Conservation (phyloP, 2,329 filamentous ascomycete species). For the Ophiobolus disseminans region DNA sequence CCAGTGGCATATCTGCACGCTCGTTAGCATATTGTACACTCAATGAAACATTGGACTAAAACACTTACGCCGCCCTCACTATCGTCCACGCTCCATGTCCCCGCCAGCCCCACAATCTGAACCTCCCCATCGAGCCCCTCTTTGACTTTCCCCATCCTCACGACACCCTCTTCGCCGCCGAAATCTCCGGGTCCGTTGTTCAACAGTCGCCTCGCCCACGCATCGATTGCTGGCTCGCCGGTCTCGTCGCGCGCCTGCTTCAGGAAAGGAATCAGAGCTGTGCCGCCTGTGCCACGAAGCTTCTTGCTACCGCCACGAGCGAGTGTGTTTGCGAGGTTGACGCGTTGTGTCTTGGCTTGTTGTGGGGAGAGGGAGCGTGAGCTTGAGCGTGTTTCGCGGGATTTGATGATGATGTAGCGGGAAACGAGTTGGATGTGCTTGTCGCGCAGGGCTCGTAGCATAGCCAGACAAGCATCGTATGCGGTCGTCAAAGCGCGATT, state of each 20-base stretch:
- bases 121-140: slow-evolving; percentile 63
- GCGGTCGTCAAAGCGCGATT: slow-evolving; percentile 76
- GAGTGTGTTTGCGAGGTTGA: slow-evolving; percentile 66
- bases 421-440: slow-evolving; percentile 97
- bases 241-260: slow-evolving; percentile 98
- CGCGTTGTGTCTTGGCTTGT: slow-evolving; percentile 45
- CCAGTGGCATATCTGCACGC: slow-evolving; percentile 35
- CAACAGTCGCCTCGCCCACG: slow-evolving; percentile 66
- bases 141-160: slow-evolving; percentile 59
- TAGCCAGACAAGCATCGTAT: slow-evolving; percentile 88
- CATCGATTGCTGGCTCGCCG: slow-evolving; percentile 82
- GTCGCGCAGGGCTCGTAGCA: slow-evolving; percentile 80
- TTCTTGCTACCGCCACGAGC: slow-evolving; percentile 57
- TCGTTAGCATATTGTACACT: neutral
- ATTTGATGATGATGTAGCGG: slow-evolving; percentile 92
- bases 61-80: slow-evolving; percentile 65
- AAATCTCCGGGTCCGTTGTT: slow-evolving; percentile 57
- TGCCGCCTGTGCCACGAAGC: slow-evolving; percentile 89
- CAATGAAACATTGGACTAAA: slow-evolving; percentile 2
- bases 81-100: slow-evolving; percentile 88
- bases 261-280: slow-evolving; percentile 90
- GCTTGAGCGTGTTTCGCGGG: slow-evolving; percentile 73
- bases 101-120: slow-evolving; percentile 75
- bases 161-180: slow-evolving; percentile 42
- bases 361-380: slow-evolving; percentile 67